phyloP scores from a whole-genome alignment of 2,329 filamentous ascomycete species.

The Chaetomium sp. region DNA sequence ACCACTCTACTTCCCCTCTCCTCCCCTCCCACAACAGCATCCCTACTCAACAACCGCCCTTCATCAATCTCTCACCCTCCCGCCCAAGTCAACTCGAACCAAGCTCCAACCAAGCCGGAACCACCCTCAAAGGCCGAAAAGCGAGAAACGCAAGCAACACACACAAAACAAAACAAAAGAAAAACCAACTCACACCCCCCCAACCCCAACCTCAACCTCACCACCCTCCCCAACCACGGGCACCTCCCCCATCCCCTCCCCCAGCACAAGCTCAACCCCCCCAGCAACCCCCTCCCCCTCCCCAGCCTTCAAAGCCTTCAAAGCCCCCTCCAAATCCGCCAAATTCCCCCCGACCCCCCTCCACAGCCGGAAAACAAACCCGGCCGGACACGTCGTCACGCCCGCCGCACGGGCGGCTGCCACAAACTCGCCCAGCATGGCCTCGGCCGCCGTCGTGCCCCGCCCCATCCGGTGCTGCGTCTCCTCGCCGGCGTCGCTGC shows the following conservation, averaged over 20 bases:
- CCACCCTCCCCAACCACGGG: too few relatives aligned
- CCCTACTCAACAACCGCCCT: background rate
- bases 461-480: constrained; percentile 10
- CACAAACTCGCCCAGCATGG: constrained; percentile 17
- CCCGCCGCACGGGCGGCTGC: background rate
- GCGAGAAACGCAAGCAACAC: background rate
- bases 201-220: background rate
- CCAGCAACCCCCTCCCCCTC: background rate
- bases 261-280: background rate
- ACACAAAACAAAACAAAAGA: background rate
- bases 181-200: background rate
- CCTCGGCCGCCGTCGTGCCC: constrained; percentile 16
- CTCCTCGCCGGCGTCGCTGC: background rate
- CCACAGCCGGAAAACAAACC: constrained; percentile 19
- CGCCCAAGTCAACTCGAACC: background rate
- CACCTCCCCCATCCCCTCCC: background rate
- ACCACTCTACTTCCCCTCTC: background rate
- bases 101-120: background rate
- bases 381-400: background rate
- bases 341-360: constrained; percentile 13
- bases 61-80: background rate
- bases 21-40: background rate
- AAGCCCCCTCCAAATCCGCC: background rate
- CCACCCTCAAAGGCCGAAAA: background rate
- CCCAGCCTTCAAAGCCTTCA: background rate